Conservation (phyloP, 768 basidiomycete genomes). For the Rickenella mellea region DNA sequence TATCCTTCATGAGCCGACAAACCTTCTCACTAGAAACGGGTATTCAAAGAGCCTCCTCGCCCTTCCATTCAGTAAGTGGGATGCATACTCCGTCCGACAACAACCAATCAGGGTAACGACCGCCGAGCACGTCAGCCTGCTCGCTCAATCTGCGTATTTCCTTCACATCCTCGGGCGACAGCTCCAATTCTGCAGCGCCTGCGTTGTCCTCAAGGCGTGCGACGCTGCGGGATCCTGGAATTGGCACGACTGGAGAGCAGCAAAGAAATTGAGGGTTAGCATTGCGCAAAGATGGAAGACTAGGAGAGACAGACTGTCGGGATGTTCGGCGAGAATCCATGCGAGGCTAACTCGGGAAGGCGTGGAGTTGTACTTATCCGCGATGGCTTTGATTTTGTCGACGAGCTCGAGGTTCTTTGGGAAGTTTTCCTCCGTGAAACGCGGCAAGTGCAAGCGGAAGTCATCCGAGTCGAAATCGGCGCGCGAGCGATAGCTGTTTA, state of each 20-base stretch:
- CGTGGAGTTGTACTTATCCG: slow-evolving; percentile 20
- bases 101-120: slow-evolving; percentile 4
- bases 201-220: slow-evolving; percentile 18
- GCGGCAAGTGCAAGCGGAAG: slow-evolving; percentile 17
- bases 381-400: slow-evolving; percentile 21
- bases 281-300: slow-evolving; percentile 18
- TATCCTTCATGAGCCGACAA: no score
- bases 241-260: not conserved
- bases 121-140: slow-evolving; percentile 9
- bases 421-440: slow-evolving; percentile 23
- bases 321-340: slow-evolving; percentile 18
- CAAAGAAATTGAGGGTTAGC: not conserved
- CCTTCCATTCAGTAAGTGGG: not conserved
- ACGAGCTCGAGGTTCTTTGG: slow-evolving; percentile 24
- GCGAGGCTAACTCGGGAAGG: slow-evolving; percentile 21
- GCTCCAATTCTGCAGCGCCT: slow-evolving; percentile 12
- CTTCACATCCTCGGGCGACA: slow-evolving; percentile 17
- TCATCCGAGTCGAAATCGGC: slow-evolving; percentile 21
- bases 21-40: no score
- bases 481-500: slow-evolving; percentile 6
- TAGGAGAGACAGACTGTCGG: slow-evolving; percentile 1
- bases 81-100: not conserved
- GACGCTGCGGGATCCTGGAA: not conserved
- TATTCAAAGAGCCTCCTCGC: no score
- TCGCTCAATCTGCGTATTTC: slow-evolving; percentile 13